These are phyloP conservation scores for Penicillium taxi DNA, from an alignment of 495 filamentous ascomycete species.

Conservation along the genomic window DNA sequence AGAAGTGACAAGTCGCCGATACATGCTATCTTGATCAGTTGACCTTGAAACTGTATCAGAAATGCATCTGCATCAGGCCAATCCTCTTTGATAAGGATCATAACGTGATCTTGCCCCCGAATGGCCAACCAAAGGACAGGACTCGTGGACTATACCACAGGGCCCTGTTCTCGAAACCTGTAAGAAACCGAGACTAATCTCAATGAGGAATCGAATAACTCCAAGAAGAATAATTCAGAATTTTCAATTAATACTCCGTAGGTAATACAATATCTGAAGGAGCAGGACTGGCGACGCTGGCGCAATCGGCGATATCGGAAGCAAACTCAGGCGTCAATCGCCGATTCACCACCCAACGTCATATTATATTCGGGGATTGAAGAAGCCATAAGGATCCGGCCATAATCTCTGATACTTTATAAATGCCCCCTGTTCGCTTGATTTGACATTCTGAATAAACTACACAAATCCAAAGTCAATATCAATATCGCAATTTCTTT, in stretches of 20 bases:
- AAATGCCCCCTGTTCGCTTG: constrained; percentile 1
- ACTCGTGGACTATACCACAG: too few species aligned
- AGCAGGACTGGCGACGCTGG: too few species aligned
- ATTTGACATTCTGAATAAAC: neutral
- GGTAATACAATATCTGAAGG: constrained; percentile 1
- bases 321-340: constrained; percentile 4
- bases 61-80: too few species aligned
- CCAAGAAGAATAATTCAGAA: neutral
- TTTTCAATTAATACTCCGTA: too few species aligned
- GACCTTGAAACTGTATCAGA: too few species aligned
- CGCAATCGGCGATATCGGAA: too few species aligned
- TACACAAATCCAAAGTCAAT: neutral
- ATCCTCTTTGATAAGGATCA: too few species aligned
- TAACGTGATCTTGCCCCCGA: too few species aligned
- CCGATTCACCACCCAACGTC: constrained; percentile 11
- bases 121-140: too few species aligned
- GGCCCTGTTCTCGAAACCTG: too few species aligned
- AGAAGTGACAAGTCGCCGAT: too few species aligned
- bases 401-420: constrained; percentile 1
- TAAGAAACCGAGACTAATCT: neutral
- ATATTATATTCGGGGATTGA: constrained; percentile 11
- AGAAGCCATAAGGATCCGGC: neutral
- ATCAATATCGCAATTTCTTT: neutral
- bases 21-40: too few species aligned
- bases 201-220: neutral